Evolutionary conservation across 108 stramenopile genomes (phyloP).

Genomic region (Tribonema minus): DNA sequence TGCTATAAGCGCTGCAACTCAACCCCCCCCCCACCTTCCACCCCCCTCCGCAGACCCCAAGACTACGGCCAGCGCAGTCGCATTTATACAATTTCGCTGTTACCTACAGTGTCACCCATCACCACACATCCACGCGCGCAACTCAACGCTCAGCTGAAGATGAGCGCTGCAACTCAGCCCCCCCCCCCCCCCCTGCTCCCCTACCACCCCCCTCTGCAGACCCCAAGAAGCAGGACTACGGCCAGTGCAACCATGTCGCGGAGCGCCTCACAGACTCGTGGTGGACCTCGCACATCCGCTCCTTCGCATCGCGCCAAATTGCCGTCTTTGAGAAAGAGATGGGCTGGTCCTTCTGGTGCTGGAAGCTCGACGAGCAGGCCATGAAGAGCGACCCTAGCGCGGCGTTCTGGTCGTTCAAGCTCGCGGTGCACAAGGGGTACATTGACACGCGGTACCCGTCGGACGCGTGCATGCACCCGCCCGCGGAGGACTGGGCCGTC

Average conservation of each 20-base stretch:
- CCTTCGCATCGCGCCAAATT: conserved; percentile 51
- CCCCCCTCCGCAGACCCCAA: too few relatives aligned
- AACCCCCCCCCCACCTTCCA: too few relatives aligned
- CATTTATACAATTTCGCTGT: too few relatives aligned
- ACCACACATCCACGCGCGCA: too few relatives aligned
- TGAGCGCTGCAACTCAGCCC: too few relatives aligned
- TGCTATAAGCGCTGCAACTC: too few relatives aligned
- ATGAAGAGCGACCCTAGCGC: conserved; percentile 40
- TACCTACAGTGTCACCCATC: too few relatives aligned
- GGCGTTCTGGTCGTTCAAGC: conserved; percentile 48
- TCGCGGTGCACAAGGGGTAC: conserved; percentile 43
- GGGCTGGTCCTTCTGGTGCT: conserved; percentile 54
- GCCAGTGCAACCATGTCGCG: conserved; percentile 43
- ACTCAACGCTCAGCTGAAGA: too few relatives aligned
- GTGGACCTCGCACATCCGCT: conserved; percentile 49
- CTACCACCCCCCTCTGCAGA: background rate
- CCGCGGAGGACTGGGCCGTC: conserved; percentile 5
- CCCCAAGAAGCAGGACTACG: conserved; percentile 38
- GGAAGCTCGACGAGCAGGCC: conserved; percentile 52
- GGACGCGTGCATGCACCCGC: conserved; percentile 33
- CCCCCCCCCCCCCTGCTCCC: too few relatives aligned
- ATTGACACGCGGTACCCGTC: conserved; percentile 40
- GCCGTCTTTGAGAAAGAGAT: conserved; percentile 41
- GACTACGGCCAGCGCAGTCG: too few relatives aligned
- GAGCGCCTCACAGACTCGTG: conserved; percentile 13